Evolutionary conservation across 306 rosid species (phyloP), one percentile per base, ranked within the genome.

Genomic region (Arachis hypogaea): DNA sequence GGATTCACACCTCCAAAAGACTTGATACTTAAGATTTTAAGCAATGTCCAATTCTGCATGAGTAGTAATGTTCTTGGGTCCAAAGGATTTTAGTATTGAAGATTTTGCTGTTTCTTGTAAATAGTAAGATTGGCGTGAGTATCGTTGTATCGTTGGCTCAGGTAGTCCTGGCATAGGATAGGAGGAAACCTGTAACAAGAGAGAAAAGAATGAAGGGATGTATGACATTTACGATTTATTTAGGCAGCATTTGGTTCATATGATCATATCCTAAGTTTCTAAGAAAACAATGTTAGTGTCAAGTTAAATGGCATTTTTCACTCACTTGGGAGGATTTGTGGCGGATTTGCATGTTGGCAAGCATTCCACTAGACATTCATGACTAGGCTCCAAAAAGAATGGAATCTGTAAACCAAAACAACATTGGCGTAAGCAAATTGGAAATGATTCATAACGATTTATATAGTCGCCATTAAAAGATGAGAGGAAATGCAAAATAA

Each of bases 331-430:
- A 75, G 96, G 98, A 58, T 92, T 81, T 12, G 63, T 73, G 41
- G 85, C 95, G 9, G 99, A 92, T 82, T 85, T 85, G 89, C 99
- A 92, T 43, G 96, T 89, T 47, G 93, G 95, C 77, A 94, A 80
- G 83, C 99, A 92, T 69, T 94, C 92, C 38, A 91, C 93, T 30
- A 91, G 75, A 82, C 99, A 94, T 52, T 89, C 93, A 55, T 88
- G 92, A 63, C 83, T 84, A 3, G 98, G 98, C 77, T 91, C 97
- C 71, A 94, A 36, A 40, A 94, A 94, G 80, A 85, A 92, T 5
- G 96, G 95, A 45, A 92, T 88, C 98, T 94, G 92, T 59, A 52
- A 54, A 55, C 74, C 58, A 28, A 69, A 78, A 50, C 66, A 81
- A 44, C 40, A 71, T 52, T 16, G 5, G 57, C 61, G 73, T 54